Evolutionary conservation across 108 stramenopile genomes (phyloP), one percentile per base, ranked within the genome.

Genomic region (Cyclotella sp.): DNA sequence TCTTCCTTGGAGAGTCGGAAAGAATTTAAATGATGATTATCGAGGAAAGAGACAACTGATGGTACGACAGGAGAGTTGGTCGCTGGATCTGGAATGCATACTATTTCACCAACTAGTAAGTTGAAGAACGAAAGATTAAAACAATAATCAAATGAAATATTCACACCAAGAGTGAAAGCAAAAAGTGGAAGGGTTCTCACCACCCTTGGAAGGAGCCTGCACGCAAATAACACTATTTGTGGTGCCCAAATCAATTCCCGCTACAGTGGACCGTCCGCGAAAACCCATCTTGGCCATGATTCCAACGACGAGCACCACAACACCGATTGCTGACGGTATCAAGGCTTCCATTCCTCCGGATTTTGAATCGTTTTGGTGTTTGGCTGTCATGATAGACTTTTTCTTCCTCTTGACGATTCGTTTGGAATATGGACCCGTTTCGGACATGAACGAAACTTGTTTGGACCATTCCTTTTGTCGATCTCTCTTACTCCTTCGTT

Each of bases 161-260:
- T 12, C 22, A 64, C 9, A 58, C 9, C 26, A 58, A 24, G 16
- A 16, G 22, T 58, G 10, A 26, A 24, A 13, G 22, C 46, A 64
- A 19, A 47, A 39, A 55, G 28, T 1, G 40, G 0, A 18, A 55
- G 40, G 9, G 15, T 42, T 42, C 77, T 71, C 22, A 78, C 77
- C 77, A 2, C 88, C 84, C 72, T 89, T 88, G 47, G 89, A 83
- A 3, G 72, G 90, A 27, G 87, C 71, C 68, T 95, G 94, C 0
- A 95, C 92, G 73, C 94, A 95, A 63, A 95, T 77, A 19, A 95
- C 94, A 63, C 87, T 88, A 59, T 95, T 95, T 72, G 94, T 95
- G 9, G 94, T 95, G 40, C 94, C 94, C 64, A 95, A 67, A 82
- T 95, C 94, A 52, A 95, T 93, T 1, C 94, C 94, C 0, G 94